Conservation (phyloP, 2,329 filamentous ascomycete species). For the Fusarium proliferatum region DNA sequence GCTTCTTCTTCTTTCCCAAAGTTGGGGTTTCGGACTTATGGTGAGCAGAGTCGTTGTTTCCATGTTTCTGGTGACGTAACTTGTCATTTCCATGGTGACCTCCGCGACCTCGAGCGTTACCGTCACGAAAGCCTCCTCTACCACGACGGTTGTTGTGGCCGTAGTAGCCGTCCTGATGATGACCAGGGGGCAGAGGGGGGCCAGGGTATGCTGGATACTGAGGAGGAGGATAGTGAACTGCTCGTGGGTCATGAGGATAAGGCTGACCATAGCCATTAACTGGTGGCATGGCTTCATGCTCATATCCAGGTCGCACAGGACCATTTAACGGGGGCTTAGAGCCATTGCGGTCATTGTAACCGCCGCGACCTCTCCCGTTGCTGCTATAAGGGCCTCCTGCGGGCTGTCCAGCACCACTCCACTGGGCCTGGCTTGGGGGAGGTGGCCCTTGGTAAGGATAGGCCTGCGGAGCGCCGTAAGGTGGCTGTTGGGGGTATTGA, state of each 20-base stretch:
- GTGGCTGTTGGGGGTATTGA: slow-evolving; percentile 58
- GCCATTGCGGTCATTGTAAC: slow-evolving; percentile 59
- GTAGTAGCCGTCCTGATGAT: slow-evolving; percentile 51
- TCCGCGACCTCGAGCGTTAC: slow-evolving; percentile 56
- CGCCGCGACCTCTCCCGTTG: slow-evolving; percentile 55
- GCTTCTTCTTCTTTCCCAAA: slow-evolving; percentile 75
- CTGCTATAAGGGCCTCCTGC: slow-evolving; percentile 52
- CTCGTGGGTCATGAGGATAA: slow-evolving; percentile 55
- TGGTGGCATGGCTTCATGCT: slow-evolving; percentile 50
- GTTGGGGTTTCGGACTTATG: slow-evolving; percentile 56
- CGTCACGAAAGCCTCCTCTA: slow-evolving; percentile 51
- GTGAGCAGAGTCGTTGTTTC: slow-evolving; percentile 46
- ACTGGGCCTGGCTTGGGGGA: slow-evolving; percentile 50
- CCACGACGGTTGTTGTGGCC: slow-evolving; percentile 51
- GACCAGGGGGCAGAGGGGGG: slow-evolving; percentile 52
- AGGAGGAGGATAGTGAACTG: slow-evolving; percentile 47
- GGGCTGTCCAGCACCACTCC: slow-evolving; percentile 49
- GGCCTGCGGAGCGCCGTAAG: slow-evolving; percentile 55
- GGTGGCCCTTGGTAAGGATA: slow-evolving; percentile 54
- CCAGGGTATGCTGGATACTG: slow-evolving; percentile 56
- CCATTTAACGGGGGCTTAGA: slow-evolving; percentile 48
- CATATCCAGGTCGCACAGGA: slow-evolving; percentile 51
- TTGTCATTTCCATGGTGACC: slow-evolving; percentile 59
- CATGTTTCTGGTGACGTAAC: slow-evolving; percentile 52
- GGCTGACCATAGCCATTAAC: slow-evolving; percentile 54